Base-by-base conservation (phyloP, 2,329 filamentous ascomycete genomes). In the Penicillium brasilianum region DNA sequence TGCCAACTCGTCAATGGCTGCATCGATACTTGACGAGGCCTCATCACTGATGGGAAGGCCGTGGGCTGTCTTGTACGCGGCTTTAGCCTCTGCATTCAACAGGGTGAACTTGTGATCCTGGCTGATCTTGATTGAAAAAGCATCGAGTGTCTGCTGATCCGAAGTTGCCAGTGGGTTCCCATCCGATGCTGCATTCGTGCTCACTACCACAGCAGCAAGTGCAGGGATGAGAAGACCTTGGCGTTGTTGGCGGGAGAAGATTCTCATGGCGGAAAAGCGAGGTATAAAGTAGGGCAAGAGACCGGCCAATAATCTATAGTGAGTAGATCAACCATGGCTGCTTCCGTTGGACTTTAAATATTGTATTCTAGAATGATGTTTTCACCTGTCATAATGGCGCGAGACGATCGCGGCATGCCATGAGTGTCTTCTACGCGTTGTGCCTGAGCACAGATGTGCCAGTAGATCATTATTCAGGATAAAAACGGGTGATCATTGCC, bases 1-100 rank as follows among this genome's bases (percentile, higher is more conserved):
- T 13, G 48, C 34, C 41, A 61, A 44, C 41, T 63, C 61, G 18
- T 63, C 61, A 36, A 63, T 63, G 16, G 61, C 58, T 36, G 32
- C 48, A 36, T 63, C 55, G 22, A 63, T 48, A 46, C 49, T 55
- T 13, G 58, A 57, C 10, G 48, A 25, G 14, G 58, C 58, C 58
- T 58, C 50, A 20, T 58, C 61, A 32, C 51, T 63, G 25, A 63
- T 61, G 36, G 54, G 50, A 25, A 58, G 36, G 14, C 61, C 61
- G 39, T 63, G 58, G 2, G 55, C 58, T 39, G 58, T 55, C 41
- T 59, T n/a, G 20, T 58, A 61, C 9, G 55, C 55, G 30, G 51
- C 55, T 37, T 63, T 61, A 0, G 55, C 58, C 14, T 58, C 55
- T 11, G 43, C 50, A 36, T 58, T 58, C 11, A 61, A 59, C 16